Conservation (phyloP, 1,139 yeast genomes). For the Lodderomyces beijingensis region DNA sequence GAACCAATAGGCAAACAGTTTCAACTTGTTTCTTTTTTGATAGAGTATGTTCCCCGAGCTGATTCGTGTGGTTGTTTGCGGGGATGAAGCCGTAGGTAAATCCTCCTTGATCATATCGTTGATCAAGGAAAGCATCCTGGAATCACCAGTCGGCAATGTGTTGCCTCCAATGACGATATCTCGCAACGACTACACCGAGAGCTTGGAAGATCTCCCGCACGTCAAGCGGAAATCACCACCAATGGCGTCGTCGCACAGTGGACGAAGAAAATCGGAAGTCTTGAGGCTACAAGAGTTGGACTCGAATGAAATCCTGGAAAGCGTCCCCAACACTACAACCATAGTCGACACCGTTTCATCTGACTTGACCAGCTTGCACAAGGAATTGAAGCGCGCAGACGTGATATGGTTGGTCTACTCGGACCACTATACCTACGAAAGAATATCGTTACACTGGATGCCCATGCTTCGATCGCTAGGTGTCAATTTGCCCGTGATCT, state of each 20-base stretch:
- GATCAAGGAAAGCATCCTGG: conserved; percentile 73
- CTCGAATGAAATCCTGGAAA: conserved; percentile 25
- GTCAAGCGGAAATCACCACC: background rate
- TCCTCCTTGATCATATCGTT: conserved; percentile 72
- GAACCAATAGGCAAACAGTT: too few species aligned
- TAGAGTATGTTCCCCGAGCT: conserved; percentile 50
- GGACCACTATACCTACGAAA: conserved; percentile 90
- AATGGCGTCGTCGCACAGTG: background rate
- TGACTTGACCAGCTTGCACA: conserved; percentile 57
- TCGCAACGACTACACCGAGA: conserved; percentile 32
- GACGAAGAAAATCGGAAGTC: background rate
- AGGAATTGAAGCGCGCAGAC: conserved; percentile 78
- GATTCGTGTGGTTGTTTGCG: conserved; percentile 81
- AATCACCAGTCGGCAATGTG: conserved; percentile 64
- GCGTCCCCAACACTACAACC: conserved; percentile 64
- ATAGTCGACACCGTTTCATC: conserved; percentile 76
- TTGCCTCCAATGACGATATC: conserved; percentile 78
- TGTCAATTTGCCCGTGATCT: conserved; percentile 84
- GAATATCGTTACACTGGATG: conserved; percentile 91
- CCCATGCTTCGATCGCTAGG: conserved; percentile 89
- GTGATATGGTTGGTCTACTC: conserved; percentile 91
- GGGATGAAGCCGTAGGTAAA: conserved; percentile 93
- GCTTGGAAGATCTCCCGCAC: background rate
- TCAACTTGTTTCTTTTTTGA: too few species aligned
- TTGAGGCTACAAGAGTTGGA: background rate